These are phyloP conservation scores for Podospora conica DNA, from an alignment of 495 filamentous ascomycete species.

Conservation along the genomic window DNA sequence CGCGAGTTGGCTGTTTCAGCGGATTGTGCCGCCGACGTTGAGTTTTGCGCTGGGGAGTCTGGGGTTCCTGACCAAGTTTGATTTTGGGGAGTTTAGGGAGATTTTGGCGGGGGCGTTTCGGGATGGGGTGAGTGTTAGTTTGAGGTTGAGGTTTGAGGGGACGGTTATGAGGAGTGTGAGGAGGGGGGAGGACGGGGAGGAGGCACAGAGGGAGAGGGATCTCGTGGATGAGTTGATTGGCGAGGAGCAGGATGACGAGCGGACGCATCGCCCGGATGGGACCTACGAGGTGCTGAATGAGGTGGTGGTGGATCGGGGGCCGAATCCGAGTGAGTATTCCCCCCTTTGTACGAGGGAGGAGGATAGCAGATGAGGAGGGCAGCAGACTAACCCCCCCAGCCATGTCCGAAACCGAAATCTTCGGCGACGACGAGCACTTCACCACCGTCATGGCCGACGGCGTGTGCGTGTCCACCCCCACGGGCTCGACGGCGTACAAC, in stretches of 20 bases:
- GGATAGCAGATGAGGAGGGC: too few relatives aligned
- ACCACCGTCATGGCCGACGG: conserved; percentile 83
- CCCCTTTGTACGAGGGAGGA: not conserved
- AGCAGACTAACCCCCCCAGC: conserved; percentile 35
- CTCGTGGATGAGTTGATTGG: conserved; percentile 87
- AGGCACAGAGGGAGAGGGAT: conserved; percentile 44
- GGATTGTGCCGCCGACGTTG: conserved; percentile 89
- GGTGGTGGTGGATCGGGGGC: conserved; percentile 82
- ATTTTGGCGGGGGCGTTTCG: conserved; percentile 67
- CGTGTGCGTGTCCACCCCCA: conserved; percentile 85
- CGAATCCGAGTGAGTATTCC: conserved; percentile 66
- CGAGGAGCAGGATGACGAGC: conserved; percentile 69
- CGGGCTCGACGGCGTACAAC: conserved; percentile 94
- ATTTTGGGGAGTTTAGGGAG: conserved; percentile 66
- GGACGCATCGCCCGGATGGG: conserved; percentile 73
- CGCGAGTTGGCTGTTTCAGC: conserved; percentile 93
- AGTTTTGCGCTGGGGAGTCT: conserved; percentile 88
- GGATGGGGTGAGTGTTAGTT: conserved; percentile 81
- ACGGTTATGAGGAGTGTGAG: conserved; percentile 84
- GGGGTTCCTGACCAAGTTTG: conserved; percentile 94
- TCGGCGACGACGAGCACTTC: conserved; percentile 93
- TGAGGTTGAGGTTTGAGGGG: conserved; percentile 85
- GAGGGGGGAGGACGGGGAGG: conserved; percentile 27
- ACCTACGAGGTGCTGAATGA: conserved; percentile 91
- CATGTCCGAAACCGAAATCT: conserved; percentile 83